These are phyloP conservation scores for Stephania japonica DNA, from an alignment of 164 flowering plant genomes.

Conservation along the genomic window DNA sequence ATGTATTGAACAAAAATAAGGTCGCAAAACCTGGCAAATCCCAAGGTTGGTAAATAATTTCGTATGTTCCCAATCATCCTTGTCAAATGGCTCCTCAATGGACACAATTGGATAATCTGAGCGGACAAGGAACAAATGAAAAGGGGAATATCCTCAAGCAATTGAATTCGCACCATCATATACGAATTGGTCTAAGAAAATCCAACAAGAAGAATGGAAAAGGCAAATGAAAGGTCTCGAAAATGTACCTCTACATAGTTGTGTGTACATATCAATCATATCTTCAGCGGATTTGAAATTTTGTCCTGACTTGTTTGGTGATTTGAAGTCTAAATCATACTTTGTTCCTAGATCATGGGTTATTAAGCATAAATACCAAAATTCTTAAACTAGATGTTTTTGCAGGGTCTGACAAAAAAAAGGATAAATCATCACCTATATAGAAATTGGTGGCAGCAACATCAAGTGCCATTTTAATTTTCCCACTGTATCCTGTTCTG, in stretches of 20 bases:
- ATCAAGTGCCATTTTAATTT: constrained; percentile 81
- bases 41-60: constrained; percentile 60
- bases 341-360: constrained; percentile 53
- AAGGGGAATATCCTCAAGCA: background rate
- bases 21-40: constrained; percentile 68
- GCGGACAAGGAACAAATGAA: constrained; percentile 7
- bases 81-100: constrained; percentile 97
- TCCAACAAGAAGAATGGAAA: background rate
- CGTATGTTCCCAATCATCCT: constrained; percentile 93
- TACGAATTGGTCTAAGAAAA: constrained; percentile 3
- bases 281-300: constrained; percentile 86
- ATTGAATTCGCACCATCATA: constrained; percentile 1
- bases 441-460: constrained; percentile 90
- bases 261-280: constrained; percentile 81
- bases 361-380: background rate
- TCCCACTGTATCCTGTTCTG: constrained; percentile 73
- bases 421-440: constrained; percentile 50
- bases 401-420: background rate
- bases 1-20: background rate
- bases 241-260: constrained; percentile 66
- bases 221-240: background rate
- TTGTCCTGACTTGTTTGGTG: constrained; percentile 69
- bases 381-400: background rate
- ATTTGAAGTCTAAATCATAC: constrained; percentile 81
- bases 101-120: constrained; percentile 90